phyloP scores from a whole-genome alignment of 2,329 filamentous ascomycete species.

The Monosporascus sp. region DNA sequence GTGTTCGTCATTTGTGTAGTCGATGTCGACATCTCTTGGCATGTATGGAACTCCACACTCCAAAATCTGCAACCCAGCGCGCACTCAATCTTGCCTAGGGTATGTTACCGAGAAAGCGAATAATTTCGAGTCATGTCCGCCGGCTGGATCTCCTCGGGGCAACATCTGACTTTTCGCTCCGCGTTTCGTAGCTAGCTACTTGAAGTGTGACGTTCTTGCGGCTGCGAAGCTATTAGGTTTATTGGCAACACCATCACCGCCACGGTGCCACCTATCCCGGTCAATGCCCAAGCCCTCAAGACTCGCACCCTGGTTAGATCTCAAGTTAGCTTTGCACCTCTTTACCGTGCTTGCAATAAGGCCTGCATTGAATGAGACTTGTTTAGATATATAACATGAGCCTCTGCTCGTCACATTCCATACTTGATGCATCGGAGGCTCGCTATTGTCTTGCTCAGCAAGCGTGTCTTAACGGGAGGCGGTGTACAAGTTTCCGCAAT shows the following conservation, averaged over 20 bases:
- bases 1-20: constrained; percentile 5
- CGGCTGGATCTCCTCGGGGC: background rate
- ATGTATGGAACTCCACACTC: background rate
- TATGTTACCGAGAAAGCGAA: background rate
- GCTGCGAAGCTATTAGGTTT: background rate
- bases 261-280: no score
- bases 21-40: constrained; percentile 6
- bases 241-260: no score
- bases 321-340: background rate
- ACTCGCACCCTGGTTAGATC: background rate
- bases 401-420: background rate
- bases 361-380: background rate
- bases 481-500: no score
- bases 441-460: no score
- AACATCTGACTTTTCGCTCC: no score
- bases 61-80: background rate
- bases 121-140: background rate
- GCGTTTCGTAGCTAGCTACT: no score
- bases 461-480: no score
- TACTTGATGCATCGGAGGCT: no score
- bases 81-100: background rate
- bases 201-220: background rate
- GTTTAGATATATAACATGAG: background rate
- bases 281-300: no score
- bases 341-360: background rate